phyloP scores from a whole-genome alignment of 169 alveolate species.

The Plasmodium sp. region DNA sequence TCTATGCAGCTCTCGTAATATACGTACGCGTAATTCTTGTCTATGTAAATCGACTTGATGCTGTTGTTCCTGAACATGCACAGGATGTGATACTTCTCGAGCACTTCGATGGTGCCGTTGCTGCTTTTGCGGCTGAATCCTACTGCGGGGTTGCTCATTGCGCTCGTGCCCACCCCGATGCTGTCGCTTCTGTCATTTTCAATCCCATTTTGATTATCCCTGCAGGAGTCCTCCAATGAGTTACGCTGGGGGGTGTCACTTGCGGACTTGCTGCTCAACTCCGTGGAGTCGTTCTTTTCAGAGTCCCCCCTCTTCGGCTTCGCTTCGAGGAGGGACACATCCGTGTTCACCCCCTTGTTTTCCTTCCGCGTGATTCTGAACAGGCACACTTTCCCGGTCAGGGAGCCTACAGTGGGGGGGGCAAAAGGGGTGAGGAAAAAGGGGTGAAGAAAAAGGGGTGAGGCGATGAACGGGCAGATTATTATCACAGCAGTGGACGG shows the following conservation, averaged over 20 bases:
- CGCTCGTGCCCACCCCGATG: not conserved
- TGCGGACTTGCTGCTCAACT: not conserved
- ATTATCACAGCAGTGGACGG: too few relatives aligned
- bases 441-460: too few relatives aligned
- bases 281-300: not conserved
- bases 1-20: slow-evolving; percentile 68
- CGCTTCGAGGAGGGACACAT: not conserved
- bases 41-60: slow-evolving; percentile 57
- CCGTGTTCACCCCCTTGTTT: slow-evolving; percentile 38
- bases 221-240: not conserved
- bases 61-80: slow-evolving; percentile 74
- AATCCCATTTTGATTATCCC: not conserved
- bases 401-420: slow-evolving; percentile 15
- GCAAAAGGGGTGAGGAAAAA: not conserved
- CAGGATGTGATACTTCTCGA: slow-evolving; percentile 44
- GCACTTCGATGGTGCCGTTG: not conserved
- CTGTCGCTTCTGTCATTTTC: not conserved
- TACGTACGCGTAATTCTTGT: slow-evolving; percentile 26
- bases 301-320: not conserved
- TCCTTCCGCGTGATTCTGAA: slow-evolving; percentile 38
- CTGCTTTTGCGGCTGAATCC: not conserved
- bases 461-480: too few relatives aligned
- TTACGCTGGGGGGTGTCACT: not conserved
- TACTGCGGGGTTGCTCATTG: not conserved
- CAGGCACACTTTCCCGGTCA: slow-evolving; percentile 69